Evolutionary conservation across 139 green algal genomes (phyloP).

Genomic region (Helicosporidium sp.): DNA sequence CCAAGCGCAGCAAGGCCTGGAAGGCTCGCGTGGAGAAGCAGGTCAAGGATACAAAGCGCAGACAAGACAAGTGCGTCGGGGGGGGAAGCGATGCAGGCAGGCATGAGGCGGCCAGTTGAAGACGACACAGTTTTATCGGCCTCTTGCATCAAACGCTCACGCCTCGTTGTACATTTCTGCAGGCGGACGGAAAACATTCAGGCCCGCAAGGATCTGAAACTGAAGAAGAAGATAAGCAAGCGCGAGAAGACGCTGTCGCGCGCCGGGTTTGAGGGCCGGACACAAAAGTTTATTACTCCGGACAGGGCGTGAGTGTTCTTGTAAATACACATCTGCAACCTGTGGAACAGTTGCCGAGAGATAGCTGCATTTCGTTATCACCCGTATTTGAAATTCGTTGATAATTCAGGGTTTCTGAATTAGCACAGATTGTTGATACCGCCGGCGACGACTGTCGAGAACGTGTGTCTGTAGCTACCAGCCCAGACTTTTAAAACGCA

Average conservation of each 20-base stretch:
- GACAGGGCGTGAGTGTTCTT: background rate
- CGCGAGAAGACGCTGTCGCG: slow-evolving; percentile 70
- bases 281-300: slow-evolving; percentile 33
- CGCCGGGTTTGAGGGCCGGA: slow-evolving; percentile 69
- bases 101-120: background rate
- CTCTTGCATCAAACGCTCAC: background rate
- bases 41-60: slow-evolving; percentile 28
- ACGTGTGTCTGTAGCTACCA: no score
- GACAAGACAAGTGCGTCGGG: slow-evolving; percentile 43
- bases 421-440: no score
- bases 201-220: slow-evolving; percentile 29
- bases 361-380: background rate
- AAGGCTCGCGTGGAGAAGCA: slow-evolving; percentile 33
- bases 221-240: slow-evolving; percentile 52
- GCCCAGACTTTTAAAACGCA: no score
- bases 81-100: background rate
- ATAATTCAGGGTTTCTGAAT: no score
- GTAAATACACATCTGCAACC: background rate
- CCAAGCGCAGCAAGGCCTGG: slow-evolving; percentile 46
- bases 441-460: no score
- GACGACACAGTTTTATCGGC: slow-evolving; percentile 2
- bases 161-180: slow-evolving; percentile 1
- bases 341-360: no score
- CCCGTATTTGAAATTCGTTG: background rate
- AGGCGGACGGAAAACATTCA: slow-evolving; percentile 51